phyloP scores from a whole-genome alignment of 345 rosid species.

The Gossypium mustelinum region DNA sequence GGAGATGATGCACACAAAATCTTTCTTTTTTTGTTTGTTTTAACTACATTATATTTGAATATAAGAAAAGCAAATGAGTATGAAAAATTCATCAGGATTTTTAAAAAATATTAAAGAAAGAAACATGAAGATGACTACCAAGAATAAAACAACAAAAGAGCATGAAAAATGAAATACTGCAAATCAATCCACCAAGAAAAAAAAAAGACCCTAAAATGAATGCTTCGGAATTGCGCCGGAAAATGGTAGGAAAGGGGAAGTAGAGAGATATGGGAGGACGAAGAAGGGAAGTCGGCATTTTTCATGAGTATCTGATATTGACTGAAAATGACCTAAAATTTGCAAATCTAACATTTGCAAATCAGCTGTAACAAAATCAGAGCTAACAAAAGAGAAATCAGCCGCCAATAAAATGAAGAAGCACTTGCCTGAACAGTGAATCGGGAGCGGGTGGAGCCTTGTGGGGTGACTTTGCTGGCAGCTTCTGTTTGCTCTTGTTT shows the following conservation, averaged over 20 bases:
- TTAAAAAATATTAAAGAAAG: background rate
- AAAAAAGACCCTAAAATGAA: constrained; percentile 7
- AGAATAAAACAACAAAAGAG: background rate
- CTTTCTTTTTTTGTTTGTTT: background rate
- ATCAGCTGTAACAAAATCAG: no score
- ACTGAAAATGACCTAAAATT: no score
- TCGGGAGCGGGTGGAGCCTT: no score
- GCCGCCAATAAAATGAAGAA: no score
- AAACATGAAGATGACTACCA: background rate
- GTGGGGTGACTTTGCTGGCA: no score
- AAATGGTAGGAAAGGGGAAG: constrained; percentile 15
- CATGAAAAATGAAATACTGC: background rate
- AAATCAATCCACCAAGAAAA: background rate
- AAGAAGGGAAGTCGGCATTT: background rate
- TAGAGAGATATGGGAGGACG: constrained; percentile 6
- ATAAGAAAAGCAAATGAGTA: background rate
- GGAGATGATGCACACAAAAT: no score
- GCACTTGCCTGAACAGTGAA: no score
- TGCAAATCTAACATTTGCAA: no score
- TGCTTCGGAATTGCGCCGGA: constrained; percentile 31
- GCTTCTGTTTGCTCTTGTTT: no score
- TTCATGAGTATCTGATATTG: background rate
- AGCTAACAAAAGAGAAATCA: no score
- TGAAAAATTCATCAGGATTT: background rate
- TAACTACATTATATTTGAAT: constrained; percentile 18